A percentile compares a stretch with the other conserved stretches of the same genome.
phyloP scores from a whole-genome alignment of 495 filamentous ascomycete species.

The Acidomyces sp. region DNA sequence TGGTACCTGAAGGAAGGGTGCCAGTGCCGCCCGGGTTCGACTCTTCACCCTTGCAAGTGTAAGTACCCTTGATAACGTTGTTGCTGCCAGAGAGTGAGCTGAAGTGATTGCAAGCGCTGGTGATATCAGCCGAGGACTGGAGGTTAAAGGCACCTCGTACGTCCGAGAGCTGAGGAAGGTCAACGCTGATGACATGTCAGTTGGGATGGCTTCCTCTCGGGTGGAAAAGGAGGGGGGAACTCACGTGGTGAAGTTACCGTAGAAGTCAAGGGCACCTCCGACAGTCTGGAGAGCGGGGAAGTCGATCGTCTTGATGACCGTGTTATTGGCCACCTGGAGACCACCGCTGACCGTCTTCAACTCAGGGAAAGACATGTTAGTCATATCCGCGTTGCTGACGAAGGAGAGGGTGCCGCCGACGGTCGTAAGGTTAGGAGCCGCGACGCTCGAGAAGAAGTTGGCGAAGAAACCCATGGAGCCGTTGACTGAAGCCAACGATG shows the following conservation, averaged over 20 bases:
- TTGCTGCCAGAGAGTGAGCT: constrained; percentile 41
- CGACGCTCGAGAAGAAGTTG: constrained; percentile 55
- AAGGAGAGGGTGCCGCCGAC: constrained; percentile 58
- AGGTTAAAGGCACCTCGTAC: constrained; percentile 83
- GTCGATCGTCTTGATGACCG: constrained; percentile 46
- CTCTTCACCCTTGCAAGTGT: constrained; percentile 29
- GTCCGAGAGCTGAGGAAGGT: constrained; percentile 53
- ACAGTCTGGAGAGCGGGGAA: constrained; percentile 58
- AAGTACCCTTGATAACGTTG: constrained; percentile 33
- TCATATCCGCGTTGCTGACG: constrained; percentile 59
- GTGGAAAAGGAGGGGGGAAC: constrained; percentile 25
- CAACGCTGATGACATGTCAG: constrained; percentile 40
- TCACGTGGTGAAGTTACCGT: constrained; percentile 71
- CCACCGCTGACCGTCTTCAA: constrained; percentile 61
- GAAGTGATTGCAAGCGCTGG: constrained; percentile 22
- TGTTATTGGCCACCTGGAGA: constrained; percentile 80
- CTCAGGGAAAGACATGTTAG: constrained; percentile 59
- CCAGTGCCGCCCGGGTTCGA: constrained; percentile 22
- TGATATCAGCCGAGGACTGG: constrained; percentile 46
- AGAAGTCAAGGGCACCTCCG: constrained; percentile 76
- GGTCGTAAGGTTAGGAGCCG: constrained; percentile 65
- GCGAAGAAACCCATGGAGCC: constrained; percentile 73
- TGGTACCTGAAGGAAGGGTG: constrained; percentile 13
- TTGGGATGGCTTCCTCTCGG: background rate
- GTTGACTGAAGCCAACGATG: constrained; percentile 63